A percentile compares a stretch with the other conserved stretches of the same genome.
phyloP scores from a whole-genome alignment of 768 basidiomycete species.

The Mycena vitilis region DNA sequence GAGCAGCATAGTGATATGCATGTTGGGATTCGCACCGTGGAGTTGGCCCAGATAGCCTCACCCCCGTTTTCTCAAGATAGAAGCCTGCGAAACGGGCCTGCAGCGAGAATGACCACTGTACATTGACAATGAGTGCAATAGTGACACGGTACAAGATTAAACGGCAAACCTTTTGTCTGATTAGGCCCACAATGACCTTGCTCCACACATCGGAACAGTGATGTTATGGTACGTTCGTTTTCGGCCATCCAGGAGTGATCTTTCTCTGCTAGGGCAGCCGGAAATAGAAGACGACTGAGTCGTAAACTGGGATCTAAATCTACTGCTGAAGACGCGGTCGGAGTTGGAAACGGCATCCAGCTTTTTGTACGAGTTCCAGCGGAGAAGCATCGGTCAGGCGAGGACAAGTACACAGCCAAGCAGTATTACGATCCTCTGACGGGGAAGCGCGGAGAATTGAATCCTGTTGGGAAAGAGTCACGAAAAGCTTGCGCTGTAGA shows the following conservation, averaged over 20 bases:
- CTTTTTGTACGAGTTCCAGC: neutral
- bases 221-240: slow-evolving; percentile 17
- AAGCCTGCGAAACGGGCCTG: slow-evolving; percentile 44
- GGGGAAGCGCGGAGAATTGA: neutral
- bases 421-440: slow-evolving; percentile 2
- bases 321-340: neutral
- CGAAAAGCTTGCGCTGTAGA: no score
- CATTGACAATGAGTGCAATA: neutral
- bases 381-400: neutral
- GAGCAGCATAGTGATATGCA: slow-evolving; percentile 2
- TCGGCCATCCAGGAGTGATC: slow-evolving; percentile 29
- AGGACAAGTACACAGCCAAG: neutral
- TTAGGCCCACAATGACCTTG: slow-evolving; percentile 45
- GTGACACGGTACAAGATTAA: neutral
- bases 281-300: slow-evolving; percentile 11
- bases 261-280: neutral
- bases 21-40: slow-evolving; percentile 36
- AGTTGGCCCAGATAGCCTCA: slow-evolving; percentile 49
- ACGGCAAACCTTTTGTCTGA: slow-evolving; percentile 41
- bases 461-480: neutral
- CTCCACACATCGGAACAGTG: slow-evolving; percentile 39
- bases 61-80: slow-evolving; percentile 40
- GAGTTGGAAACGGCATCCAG: slow-evolving; percentile 3
- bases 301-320: neutral
- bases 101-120: slow-evolving; percentile 45